Base-by-base conservation (phyloP, 164 flowering plant species). In the Cinnamomum micranthum region DNA sequence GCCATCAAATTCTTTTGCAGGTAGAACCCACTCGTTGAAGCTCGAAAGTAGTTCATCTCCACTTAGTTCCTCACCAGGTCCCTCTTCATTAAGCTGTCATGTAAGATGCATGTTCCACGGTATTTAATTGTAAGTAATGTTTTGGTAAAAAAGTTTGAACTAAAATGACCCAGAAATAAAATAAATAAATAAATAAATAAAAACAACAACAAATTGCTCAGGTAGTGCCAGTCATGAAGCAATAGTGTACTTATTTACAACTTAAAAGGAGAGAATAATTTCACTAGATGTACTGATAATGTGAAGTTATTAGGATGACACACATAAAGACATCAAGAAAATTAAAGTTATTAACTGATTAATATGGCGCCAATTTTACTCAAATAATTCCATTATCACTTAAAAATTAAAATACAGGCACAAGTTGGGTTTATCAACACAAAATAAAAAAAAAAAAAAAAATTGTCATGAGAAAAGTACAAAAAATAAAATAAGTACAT, bases 1-100 rank as follows among this genome's bases (percentile, higher is more conserved):
- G 78, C 99, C 98, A 87, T 96, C 95, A 88, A 96, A 96, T 79
- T 96, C 99, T 83, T 89, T 94, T 51, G 97, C 97, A 67, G 99
- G 99, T 81, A 96, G 99, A 75, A 88, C 82, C 99, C 99, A 94
- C 80, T 94, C 99, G 76, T 86, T 89, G 71, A 96, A 96, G 86
- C 89, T 96, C 77, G 97, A 86, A 69, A 79, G 88, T 73, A 89
- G 94, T 41, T 91, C 92, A 78, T 94, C 97, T 22, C 81, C 88
- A 84, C 86, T 84, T 76, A 85, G 69, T 62, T 96, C 99, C 78
- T 96, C 99, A 77, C 97, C 92, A 62, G 99, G 95, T 79, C 99
- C 99, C 80, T 96, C 99, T 82, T 96, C 99, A 84, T 87, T 91
- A 69, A 96, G 97, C 98, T 96, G 85, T 35, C 71, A 35, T 35